Evolutionary conservation across 257 asterid genomes (phyloP).

Genomic region (Solanum habrochaites): DNA sequence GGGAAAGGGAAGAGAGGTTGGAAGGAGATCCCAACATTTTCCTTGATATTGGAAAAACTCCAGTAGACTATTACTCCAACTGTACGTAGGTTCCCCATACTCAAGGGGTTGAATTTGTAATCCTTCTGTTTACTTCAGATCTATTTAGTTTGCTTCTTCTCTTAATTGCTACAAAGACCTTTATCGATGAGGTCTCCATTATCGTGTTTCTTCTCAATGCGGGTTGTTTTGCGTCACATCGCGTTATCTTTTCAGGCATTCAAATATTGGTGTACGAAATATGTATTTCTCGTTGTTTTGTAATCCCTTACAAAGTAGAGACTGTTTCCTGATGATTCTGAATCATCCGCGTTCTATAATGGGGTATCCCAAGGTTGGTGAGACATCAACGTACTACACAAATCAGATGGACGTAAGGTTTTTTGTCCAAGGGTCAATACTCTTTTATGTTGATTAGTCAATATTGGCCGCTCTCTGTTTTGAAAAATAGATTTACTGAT

Average conservation of each 20-base stretch:
- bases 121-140: not conserved
- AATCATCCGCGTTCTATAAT: no score
- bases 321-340: no score
- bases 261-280: constrained; percentile 63
- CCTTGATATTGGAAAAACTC: not conserved
- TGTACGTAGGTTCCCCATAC: not conserved
- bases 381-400: no score
- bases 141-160: not conserved
- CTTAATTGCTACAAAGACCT: not conserved
- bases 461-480: no score
- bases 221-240: not conserved
- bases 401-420: no score
- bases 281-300: not conserved
- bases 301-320: no score
- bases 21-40: not conserved
- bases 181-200: not conserved
- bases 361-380: no score
- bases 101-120: not conserved
- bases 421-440: no score
- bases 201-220: no score
- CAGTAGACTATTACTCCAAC: not conserved
- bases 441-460: no score
- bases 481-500: no score
- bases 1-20: no score
- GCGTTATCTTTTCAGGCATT: constrained; percentile 41